Evolutionary conservation across 345 rosid genomes (phyloP), one percentile per base, ranked within the genome.

Genomic region (Gynandropsis gynandra): DNA sequence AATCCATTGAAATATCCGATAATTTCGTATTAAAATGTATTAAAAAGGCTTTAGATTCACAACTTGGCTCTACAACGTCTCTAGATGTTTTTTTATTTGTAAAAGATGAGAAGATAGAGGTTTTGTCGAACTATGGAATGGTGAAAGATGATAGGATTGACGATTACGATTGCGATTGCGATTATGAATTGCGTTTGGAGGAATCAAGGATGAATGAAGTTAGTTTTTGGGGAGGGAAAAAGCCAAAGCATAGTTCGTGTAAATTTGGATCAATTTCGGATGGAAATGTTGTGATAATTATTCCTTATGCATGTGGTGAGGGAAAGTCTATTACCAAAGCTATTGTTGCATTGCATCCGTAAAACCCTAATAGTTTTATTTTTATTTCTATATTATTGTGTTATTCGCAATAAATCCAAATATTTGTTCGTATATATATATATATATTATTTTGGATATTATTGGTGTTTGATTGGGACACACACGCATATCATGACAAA

Each of bases 261-360:
- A 86, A 94, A 96, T 33, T 78, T 56, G 80, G 78, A 7, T 66
- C 69, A 7, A 40, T 37, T 4, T 43, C 21, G 0, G 58, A 56
- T 39, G 90, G 85, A 36, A n/a, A n/a, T n/a, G 31, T 77, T 49
- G 76, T 76, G 21, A 44, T 77, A 47, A 73, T 72, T 33, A 15
- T 71, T 37, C 76, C 76, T 8, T 52, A 65, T 52, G 36, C 58
- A 18, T 40, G n/a, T 16, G 54, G 50, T 32, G 70, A 33, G n/a
- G 42, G n/a, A 41, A 58, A 57, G 53, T 58, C 53, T 15, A 12
- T 15, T 58, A 43, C 47, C 34, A 53, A 60, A 48, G 27, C 37
- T 59, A 42, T 48, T 27, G 52, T 66, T 48, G 71, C 56, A 41
- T 11, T 54, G n/a, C 65, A 24, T 5, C 29, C 29, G n/a, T n/a